phyloP scores from a whole-genome alignment of 495 filamentous ascomycete genomes.

The Xylaria flabelliformis region DNA sequence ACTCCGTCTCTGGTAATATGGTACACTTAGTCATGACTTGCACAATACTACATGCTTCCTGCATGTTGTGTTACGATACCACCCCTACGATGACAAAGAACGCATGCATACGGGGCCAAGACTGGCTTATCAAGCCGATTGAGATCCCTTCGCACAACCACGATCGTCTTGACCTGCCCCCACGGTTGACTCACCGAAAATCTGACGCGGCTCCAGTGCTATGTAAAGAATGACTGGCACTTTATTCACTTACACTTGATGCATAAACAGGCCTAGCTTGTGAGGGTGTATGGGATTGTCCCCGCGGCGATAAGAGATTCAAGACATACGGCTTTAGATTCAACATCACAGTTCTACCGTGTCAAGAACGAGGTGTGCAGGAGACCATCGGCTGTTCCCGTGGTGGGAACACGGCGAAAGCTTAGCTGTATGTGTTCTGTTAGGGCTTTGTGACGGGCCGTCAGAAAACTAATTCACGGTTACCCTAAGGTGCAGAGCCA shows the following conservation, averaged over 20 bases:
- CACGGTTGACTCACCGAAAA: background rate
- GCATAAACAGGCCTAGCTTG: background rate
- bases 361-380: too few relatives aligned
- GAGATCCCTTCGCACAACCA: background rate
- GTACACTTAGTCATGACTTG: background rate
- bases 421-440: too few relatives aligned
- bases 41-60: background rate
- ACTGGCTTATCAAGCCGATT: background rate
- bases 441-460: too few relatives aligned
- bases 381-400: too few relatives aligned
- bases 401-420: too few relatives aligned
- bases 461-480: too few relatives aligned
- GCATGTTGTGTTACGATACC: background rate
- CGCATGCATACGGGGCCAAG: background rate
- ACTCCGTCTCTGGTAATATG: background rate
- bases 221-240: background rate
- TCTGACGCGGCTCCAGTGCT: background rate
- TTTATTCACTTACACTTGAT: background rate
- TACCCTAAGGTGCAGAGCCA: too few relatives aligned
- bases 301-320: background rate
- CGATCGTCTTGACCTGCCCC: background rate
- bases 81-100: background rate
- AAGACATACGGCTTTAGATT: background rate
- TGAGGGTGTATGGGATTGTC: background rate
- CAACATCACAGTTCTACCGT: background rate